Evolutionary conservation across 352 stramenopile genomes (phyloP).

Genomic region (Phytophthora pseudosyringae): DNA sequence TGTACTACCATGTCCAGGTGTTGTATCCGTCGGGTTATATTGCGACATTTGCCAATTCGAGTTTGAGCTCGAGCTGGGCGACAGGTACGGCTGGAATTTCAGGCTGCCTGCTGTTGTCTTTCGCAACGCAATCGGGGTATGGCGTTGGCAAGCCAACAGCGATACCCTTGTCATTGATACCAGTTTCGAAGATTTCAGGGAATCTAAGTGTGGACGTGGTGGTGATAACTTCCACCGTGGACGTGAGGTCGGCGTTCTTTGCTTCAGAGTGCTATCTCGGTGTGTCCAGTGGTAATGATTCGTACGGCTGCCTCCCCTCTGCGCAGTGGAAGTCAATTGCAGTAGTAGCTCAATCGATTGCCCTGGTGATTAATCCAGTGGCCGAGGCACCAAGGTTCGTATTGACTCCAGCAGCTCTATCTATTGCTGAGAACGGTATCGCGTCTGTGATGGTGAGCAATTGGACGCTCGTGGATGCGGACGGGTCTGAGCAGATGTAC

Average conservation of each 20-base stretch:
- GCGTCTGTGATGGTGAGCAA: constrained; percentile 13
- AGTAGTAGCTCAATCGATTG: constrained; percentile 4
- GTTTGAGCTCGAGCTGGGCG: background rate
- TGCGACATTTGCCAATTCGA: background rate
- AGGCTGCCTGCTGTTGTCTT: constrained; percentile 1
- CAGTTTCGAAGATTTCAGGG: constrained; percentile 15
- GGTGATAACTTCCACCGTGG: constrained; percentile 22
- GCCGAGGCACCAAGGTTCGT: constrained; percentile 19
- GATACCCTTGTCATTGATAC: constrained; percentile 9
- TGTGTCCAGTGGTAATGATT: background rate
- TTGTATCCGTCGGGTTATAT: constrained; percentile 24
- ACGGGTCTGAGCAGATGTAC: constrained; percentile 32
- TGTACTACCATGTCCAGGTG: constrained; percentile 21
- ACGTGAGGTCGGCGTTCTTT: constrained; percentile 21
- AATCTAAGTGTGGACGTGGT: constrained; percentile 23
- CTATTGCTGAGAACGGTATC: constrained; percentile 8
- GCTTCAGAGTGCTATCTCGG: constrained; percentile 20
- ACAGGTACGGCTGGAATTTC: too few species aligned
- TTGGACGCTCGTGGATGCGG: constrained; percentile 19
- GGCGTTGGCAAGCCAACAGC: background rate
- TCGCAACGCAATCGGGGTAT: constrained; percentile 6
- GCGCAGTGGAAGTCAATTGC: constrained; percentile 20
- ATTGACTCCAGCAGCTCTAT: background rate
- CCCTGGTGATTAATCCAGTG: constrained; percentile 15
- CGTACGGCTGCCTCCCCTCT: constrained; percentile 11